phyloP scores from a whole-genome alignment of 192 early-diverging fungal genomes.

The Mortierella claussenii region DNA sequence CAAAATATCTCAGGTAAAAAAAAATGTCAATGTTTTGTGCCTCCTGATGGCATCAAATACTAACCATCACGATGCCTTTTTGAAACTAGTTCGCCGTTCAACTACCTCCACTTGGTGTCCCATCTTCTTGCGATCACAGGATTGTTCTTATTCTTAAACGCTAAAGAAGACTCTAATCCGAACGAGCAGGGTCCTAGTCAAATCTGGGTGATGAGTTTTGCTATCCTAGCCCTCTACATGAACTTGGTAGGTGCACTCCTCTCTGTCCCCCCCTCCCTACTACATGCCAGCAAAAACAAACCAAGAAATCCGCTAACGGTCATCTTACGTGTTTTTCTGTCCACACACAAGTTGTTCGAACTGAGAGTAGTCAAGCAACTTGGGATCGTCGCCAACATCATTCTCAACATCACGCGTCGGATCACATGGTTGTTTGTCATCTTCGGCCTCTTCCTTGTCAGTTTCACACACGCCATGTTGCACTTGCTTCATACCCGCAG shows the following conservation, averaged over 20 bases:
- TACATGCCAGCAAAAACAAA: too few relatives aligned
- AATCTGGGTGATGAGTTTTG: constrained; percentile 41
- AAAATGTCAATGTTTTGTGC: too few relatives aligned
- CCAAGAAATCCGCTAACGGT: too few relatives aligned
- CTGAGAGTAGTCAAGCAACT: constrained; percentile 33
- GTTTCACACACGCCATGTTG: constrained; percentile 38
- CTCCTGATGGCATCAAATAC: too few relatives aligned
- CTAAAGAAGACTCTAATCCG: not conserved
- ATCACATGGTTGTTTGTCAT: constrained; percentile 40
- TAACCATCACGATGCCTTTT: not conserved
- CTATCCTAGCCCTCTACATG: constrained; percentile 32
- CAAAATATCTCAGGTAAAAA: constrained; percentile 28
- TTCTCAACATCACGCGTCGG: constrained; percentile 29
- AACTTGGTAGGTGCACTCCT: constrained; percentile 49
- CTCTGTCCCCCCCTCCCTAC: too few relatives aligned
- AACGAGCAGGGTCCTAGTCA: constrained; percentile 10
- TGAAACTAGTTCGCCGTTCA: constrained; percentile 31
- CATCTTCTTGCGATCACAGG: constrained; percentile 14
- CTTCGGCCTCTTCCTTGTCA: constrained; percentile 33
- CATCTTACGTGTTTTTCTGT: too few relatives aligned
- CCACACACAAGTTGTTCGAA: constrained; percentile 31
- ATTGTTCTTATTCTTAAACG: constrained; percentile 9
- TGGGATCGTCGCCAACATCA: constrained; percentile 46
- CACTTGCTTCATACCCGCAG: constrained; percentile 29
- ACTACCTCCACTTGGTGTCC: constrained; percentile 17